These are phyloP conservation scores for Hypoxylon crocopeplum DNA, from an alignment of 495 filamentous ascomycete genomes.

Conservation along the genomic window DNA sequence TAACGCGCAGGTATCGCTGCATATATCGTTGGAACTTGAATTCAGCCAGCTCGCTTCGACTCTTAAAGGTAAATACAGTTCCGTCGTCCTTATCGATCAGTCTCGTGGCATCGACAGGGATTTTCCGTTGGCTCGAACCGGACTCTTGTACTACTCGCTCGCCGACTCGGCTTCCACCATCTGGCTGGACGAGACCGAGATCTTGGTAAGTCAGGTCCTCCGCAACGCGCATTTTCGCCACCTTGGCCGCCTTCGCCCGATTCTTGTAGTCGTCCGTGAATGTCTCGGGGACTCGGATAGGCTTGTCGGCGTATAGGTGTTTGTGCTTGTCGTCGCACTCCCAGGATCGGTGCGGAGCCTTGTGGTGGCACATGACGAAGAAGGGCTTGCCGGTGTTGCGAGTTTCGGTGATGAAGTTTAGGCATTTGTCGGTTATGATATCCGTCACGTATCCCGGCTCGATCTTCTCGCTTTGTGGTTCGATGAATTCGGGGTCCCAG, in stretches of 20 bases:
- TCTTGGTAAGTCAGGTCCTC: too few species aligned
- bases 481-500: slow-evolving; percentile 49
- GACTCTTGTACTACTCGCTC: too few species aligned
- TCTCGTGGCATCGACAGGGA: too few species aligned
- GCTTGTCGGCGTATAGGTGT: slow-evolving; percentile 46
- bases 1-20: too few species aligned
- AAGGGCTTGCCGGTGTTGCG: slow-evolving; percentile 47
- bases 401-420: slow-evolving; percentile 44
- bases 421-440: slow-evolving; percentile 51
- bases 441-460: slow-evolving; percentile 51
- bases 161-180: too few species aligned
- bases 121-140: too few species aligned
- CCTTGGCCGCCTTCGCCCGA: slow-evolving; percentile 47
- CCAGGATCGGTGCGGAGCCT: slow-evolving; percentile 54
- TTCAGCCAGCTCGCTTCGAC: too few species aligned
- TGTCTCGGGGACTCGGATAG: slow-evolving; percentile 48
- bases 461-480: slow-evolving; percentile 26
- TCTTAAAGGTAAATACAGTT: too few species aligned
- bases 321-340: slow-evolving; percentile 51
- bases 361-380: slow-evolving; percentile 59
- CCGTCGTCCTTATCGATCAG: too few species aligned
- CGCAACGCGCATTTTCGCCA: slow-evolving; percentile 54
- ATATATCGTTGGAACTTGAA: too few species aligned
- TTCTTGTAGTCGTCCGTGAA: slow-evolving; percentile 56
- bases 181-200: too few species aligned